Evolutionary conservation across 2,329 filamentous ascomycete species (phyloP), one percentile per base, ranked within the genome.

Genomic region (Aureobasidium namibiae): DNA sequence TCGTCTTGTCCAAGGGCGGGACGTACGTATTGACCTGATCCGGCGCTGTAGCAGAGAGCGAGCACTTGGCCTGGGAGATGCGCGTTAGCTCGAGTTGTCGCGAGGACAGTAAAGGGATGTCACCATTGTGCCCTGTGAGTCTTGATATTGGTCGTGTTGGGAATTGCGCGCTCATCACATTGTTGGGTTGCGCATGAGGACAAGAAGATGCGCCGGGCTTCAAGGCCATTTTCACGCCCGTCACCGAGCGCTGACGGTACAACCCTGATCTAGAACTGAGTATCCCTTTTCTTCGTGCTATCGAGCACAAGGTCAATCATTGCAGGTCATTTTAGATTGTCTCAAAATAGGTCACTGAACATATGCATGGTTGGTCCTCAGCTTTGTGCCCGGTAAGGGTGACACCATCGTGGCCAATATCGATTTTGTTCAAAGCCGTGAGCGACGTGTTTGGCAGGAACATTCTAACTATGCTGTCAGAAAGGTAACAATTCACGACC

Each of bases 1-100:
- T 21, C 16, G 13, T 3, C 4, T 18, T n/a, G n/a, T n/a, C n/a
- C n/a, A n/a, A n/a, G n/a, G n/a, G n/a, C n/a, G n/a, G n/a, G n/a
- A 64, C 65, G 57, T 65, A 73, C 67, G 65, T 80, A 81, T 67
- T 79, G 73, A 29, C 75, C 74, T n/a, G 68, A 63, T 56, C 75
- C 76, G 50, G 77, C 72, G 60, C 75, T 78, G 72, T 79, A 81
- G 49, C 75, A 74, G 60, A 81, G 68, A 61, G 76, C 76, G 67
- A 81, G 77, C 53, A 81, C 75, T 60, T 75, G 73, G 61, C 75
- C 73, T 65, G 63, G 61, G n/a, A 21, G 31, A 65, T 60, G 58
- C 64, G 44, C 33, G 24, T 45, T 54, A 45, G 41, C 41, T 24
- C n/a, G 13, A 34, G 8, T 9, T 31, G 34, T n/a, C 16, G 23